Evolutionary conservation across 1,284 basidiomycete genomes (phyloP).

Genomic region (Fomitopsis palustris): DNA sequence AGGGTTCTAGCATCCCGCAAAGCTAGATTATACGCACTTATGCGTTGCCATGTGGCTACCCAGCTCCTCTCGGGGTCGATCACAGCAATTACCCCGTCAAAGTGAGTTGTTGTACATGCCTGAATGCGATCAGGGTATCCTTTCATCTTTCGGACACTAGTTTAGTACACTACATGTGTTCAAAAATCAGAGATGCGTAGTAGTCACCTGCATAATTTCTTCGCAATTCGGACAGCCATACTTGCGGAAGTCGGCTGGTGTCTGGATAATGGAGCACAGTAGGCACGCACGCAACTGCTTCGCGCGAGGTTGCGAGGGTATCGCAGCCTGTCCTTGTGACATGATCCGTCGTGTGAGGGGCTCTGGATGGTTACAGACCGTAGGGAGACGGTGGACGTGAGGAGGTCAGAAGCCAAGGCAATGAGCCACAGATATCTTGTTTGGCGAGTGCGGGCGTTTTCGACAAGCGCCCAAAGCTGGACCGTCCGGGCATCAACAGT

Average conservation of each 20-base stretch:
- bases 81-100: constrained; percentile 90
- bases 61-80: constrained; percentile 89
- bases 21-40: constrained; percentile 50
- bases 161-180: not conserved
- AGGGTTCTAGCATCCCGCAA: not conserved
- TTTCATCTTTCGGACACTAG: constrained; percentile 68
- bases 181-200: not conserved
- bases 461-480: not conserved
- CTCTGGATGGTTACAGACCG: no score
- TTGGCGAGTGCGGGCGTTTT: constrained; percentile 8
- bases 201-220: constrained; percentile 81
- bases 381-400: not conserved
- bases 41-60: constrained; percentile 93
- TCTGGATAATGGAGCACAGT: constrained; percentile 88
- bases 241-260: constrained; percentile 80
- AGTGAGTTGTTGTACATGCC: constrained; percentile 90
- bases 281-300: constrained; percentile 86
- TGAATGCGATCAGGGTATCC: constrained; percentile 81
- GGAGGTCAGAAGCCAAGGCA: not conserved
- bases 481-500: not conserved
- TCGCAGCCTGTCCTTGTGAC: constrained; percentile 35
- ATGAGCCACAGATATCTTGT: not conserved
- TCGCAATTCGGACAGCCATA: constrained; percentile 97
- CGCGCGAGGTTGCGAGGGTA: constrained; percentile 60
- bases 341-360: constrained; percentile 10